Evolutionary conservation across 805 yeast species (phyloP).

Genomic region (Sporopachydermia lactativora): DNA sequence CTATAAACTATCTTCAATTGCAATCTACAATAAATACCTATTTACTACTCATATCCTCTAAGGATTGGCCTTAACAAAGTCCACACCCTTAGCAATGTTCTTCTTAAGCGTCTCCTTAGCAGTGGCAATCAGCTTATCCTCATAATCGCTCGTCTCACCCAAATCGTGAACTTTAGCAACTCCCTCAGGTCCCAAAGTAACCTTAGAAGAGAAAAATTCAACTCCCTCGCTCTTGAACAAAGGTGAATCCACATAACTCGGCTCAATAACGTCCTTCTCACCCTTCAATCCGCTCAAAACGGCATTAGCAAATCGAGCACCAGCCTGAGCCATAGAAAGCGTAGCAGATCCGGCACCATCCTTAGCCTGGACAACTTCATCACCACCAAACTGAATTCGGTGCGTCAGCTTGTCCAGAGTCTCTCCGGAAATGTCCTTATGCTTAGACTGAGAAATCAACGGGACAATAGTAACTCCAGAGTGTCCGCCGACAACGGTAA

Average conservation of each 20-base stretch:
- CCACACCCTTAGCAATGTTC: conserved; percentile 90
- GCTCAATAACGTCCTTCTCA: conserved; percentile 34
- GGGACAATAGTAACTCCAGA: conserved; percentile 94
- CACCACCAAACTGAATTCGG: conserved; percentile 95
- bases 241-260: conserved; percentile 51
- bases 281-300: conserved; percentile 27
- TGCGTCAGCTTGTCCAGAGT: conserved; percentile 45
- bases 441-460: conserved; percentile 35
- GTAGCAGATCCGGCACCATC: conserved; percentile 94
- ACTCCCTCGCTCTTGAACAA: conserved; percentile 63
- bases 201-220: conserved; percentile 64
- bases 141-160: conserved; percentile 61
- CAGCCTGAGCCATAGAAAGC: conserved; percentile 91
- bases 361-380: conserved; percentile 91
- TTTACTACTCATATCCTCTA: no score
- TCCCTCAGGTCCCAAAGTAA: conserved; percentile 62
- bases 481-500: conserved; percentile 88
- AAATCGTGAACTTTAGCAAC: conserved; percentile 51
- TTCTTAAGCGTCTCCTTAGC: conserved; percentile 84
- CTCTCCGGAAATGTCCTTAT: conserved; percentile 22
- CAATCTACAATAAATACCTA: no score
- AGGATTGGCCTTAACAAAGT: conserved; percentile 46
- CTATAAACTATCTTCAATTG: no score
- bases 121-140: conserved; percentile 66
- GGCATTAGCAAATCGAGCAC: conserved; percentile 64